These are phyloP conservation scores for Coemansia sp. DNA, from an alignment of 192 early-diverging fungal genomes.

Conservation along the genomic window DNA sequence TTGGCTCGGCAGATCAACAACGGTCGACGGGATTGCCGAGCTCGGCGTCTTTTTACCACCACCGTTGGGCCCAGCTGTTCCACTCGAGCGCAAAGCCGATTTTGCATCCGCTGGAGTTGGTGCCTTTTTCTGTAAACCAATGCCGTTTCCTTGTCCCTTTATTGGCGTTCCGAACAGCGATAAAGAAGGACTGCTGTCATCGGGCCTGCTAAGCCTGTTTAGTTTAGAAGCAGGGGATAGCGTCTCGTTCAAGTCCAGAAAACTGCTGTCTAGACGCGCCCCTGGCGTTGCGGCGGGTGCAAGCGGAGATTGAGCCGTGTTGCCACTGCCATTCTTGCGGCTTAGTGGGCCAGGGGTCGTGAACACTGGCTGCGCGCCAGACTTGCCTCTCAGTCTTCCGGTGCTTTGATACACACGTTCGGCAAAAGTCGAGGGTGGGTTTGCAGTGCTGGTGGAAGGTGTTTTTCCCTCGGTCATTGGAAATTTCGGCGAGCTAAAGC, in stretches of 20 bases:
- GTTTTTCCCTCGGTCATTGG: conserved; percentile 10
- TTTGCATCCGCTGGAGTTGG: background rate
- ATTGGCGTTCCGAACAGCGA: conserved; percentile 12
- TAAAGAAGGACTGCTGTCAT: background rate
- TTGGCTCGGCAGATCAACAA: conserved; percentile 48
- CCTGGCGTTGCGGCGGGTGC: background rate
- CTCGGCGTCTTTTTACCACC: background rate
- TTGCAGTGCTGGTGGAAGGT: background rate
- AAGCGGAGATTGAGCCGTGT: background rate
- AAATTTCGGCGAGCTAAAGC: conserved; percentile 21
- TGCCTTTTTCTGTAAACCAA: conserved; percentile 7
- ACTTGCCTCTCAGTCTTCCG: conserved; percentile 9
- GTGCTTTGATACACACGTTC: conserved; percentile 51
- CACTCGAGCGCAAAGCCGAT: background rate
- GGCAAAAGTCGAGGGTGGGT: conserved; percentile 32
- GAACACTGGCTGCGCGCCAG: background rate
- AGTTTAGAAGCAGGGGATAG: conserved; percentile 6
- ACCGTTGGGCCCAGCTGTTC: conserved; percentile 3
- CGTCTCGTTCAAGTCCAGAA: background rate
- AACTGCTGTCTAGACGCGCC: background rate
- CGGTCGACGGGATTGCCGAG: conserved; percentile 43
- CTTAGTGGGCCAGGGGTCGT: background rate
- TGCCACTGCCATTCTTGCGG: background rate
- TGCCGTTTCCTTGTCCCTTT: background rate
- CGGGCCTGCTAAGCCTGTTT: background rate